These are phyloP conservation scores for Basipetospora chlamydospora DNA, from an alignment of 2,329 filamentous ascomycete species.

Conservation along the genomic window DNA sequence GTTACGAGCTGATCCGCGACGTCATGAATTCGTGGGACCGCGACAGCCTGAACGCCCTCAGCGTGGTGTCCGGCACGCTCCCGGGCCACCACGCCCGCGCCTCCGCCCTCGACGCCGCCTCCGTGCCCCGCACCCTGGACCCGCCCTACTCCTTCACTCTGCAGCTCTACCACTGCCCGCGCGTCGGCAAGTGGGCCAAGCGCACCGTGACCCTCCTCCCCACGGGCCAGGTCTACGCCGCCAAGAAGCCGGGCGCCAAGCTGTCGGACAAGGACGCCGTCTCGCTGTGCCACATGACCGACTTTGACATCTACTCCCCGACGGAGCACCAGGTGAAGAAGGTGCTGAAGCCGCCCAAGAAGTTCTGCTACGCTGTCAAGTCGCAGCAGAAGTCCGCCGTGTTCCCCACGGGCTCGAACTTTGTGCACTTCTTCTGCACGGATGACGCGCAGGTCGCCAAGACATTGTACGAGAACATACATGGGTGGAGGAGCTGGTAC, in stretches of 20 bases:
- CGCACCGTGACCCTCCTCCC: constrained; percentile 59
- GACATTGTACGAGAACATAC: constrained; percentile 57
- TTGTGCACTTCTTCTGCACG: constrained; percentile 81
- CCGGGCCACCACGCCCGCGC: neutral
- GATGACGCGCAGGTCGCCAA: constrained; percentile 54
- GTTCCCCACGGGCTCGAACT: constrained; percentile 71
- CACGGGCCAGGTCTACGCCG: constrained; percentile 56
- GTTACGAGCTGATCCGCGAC: constrained; percentile 75
- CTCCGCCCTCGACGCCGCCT: constrained; percentile 47
- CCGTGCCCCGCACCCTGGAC: constrained; percentile 42
- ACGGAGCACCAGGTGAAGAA: constrained; percentile 53
- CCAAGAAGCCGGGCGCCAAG: constrained; percentile 54
- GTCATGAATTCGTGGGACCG: constrained; percentile 87
- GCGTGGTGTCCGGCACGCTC: constrained; percentile 30
- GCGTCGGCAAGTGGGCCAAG: constrained; percentile 78
- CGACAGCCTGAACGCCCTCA: constrained; percentile 60
- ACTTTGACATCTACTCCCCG: constrained; percentile 82
- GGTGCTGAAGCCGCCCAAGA: constrained; percentile 70
- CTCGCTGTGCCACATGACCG: constrained; percentile 70
- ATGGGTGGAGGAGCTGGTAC: constrained; percentile 86
- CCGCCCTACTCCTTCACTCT: constrained; percentile 54
- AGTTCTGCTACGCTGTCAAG: constrained; percentile 75
- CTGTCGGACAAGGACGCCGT: constrained; percentile 48
- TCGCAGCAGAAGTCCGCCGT: constrained; percentile 79
- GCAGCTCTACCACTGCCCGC: constrained; percentile 66